Percentiles rank a stretch among this genome's conserved stretches.
Conservation (phyloP, 495 filamentous ascomycete genomes). For the Ramalina peruviana region DNA sequence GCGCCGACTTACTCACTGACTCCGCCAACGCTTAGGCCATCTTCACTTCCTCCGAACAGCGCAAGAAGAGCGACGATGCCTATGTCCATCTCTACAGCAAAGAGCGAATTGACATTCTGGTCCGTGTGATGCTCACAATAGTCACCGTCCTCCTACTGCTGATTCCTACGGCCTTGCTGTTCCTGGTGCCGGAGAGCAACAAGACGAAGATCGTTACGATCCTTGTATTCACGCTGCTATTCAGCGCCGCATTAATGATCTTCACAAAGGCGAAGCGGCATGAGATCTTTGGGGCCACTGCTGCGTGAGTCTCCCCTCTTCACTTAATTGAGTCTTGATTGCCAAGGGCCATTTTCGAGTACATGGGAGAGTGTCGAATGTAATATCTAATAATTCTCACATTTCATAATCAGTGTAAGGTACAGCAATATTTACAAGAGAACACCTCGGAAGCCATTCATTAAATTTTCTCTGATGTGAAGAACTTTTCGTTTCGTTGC, state of each 20-base stretch:
- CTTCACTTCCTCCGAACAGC: slow-evolving; percentile 15
- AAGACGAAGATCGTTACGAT: slow-evolving; percentile 19
- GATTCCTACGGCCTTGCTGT: slow-evolving; percentile 19
- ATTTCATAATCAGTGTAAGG: too few species aligned
- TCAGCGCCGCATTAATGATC: slow-evolving; percentile 19
- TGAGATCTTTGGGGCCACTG: slow-evolving; percentile 25
- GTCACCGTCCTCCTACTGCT: slow-evolving; percentile 16
- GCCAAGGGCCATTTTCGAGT: too few species aligned
- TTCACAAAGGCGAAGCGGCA: slow-evolving; percentile 26
- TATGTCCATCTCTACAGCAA: slow-evolving; percentile 19
- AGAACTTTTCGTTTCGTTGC: too few species aligned
- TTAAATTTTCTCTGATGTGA: too few species aligned
- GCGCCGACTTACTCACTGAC: background rate
- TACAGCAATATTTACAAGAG: too few species aligned
- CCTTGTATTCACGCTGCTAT: slow-evolving; percentile 21
- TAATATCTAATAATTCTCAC: too few species aligned
- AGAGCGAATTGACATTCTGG: slow-evolving; percentile 19
- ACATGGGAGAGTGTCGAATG: too few species aligned
- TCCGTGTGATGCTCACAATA: slow-evolving; percentile 19
- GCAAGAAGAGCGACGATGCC: slow-evolving; percentile 13
- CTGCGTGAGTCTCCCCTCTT: too few species aligned
- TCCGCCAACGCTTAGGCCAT: background rate
- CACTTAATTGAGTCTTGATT: too few species aligned
- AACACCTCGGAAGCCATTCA: too few species aligned
- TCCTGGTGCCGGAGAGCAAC: slow-evolving; percentile 5